phyloP scores from a whole-genome alignment of 345 rosid species.

The Microthlaspi erraticum region DNA sequence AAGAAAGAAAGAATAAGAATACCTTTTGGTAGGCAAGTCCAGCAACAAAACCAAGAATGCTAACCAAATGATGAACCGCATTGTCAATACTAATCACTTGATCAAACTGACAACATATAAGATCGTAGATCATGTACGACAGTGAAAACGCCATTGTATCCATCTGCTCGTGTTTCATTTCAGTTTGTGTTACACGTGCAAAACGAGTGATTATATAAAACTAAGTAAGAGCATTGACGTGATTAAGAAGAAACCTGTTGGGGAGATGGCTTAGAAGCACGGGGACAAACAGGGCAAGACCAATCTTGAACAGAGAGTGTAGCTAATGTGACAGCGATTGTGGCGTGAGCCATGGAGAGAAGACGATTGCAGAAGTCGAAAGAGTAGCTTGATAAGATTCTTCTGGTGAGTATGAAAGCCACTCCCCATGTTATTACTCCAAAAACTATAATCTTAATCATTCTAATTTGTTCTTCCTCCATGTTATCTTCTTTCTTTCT shows the following conservation, averaged over 20 bases:
- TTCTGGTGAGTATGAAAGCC: constrained; percentile 52
- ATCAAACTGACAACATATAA: constrained; percentile 64
- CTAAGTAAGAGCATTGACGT: neutral
- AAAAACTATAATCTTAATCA: constrained; percentile 36
- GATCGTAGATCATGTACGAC: constrained; percentile 77
- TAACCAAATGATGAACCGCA: constrained; percentile 73
- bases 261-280: constrained; percentile 63
- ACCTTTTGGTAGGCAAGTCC: constrained; percentile 69
- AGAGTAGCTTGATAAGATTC: constrained; percentile 54
- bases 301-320: constrained; percentile 71
- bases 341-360: constrained; percentile 71
- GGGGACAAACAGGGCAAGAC: constrained; percentile 78
- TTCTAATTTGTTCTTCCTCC: constrained; percentile 50
- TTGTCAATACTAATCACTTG: constrained; percentile 55
- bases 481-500: constrained; percentile 31
- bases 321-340: constrained; percentile 64
- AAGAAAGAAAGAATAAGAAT: neutral
- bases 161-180: constrained; percentile 52
- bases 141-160: constrained; percentile 55
- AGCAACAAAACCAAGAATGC: constrained; percentile 74
- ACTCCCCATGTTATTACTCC: constrained; percentile 68
- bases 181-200: constrained; percentile 15
- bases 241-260: constrained; percentile 40
- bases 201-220: constrained; percentile 10
- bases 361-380: constrained; percentile 76